Evolutionary conservation across 768 basidiomycete species (phyloP), one percentile per base, ranked within the genome.

Genomic region (Xerocomellus amylosporus): DNA sequence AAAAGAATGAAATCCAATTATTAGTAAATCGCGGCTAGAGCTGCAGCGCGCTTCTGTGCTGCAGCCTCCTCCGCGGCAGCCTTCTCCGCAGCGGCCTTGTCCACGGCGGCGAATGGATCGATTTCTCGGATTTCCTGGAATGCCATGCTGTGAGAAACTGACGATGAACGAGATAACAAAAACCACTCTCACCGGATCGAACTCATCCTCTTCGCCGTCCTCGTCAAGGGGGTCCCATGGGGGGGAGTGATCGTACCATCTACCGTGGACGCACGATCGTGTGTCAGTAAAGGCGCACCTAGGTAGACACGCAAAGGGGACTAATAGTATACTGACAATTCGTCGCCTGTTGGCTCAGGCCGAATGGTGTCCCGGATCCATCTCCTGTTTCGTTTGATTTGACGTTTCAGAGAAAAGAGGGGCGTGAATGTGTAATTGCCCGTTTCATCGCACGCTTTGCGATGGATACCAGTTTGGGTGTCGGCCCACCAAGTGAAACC

Each of bases 151-250:
- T 61, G 39, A 63, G 54, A 51, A 48, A 4, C 22, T 1, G 19
- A 13, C 2, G 9, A 38, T 2, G 12, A 12, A 26, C 9, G 8
- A 24, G 13, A 33, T 0, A 7, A 26, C 12, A 10, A 33, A 20
- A n/a, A n/a, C 30, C 14, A 49, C 17, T 46, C 64, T 46, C 31
- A 65, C 64, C 15, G 46, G 33, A 30, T 58, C 62, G 7, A 65
- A 49, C 2, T 26, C 51, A 43, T 68, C 68, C 31, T 68, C 61
- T 3, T 9, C 50, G 7, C 66, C 66, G 3, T 70, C 66, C 34
- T 61, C 61, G 13, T 68, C 61, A 15, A 68, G 61, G 0, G 66
- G 66, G 3, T 64, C 59, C 67, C 69, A 70, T 14, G 67, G 69
- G 2, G 58, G 45, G 9, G 28, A 10, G 33, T 53, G 58, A 19